Percentiles rank a stretch among this genome's conserved stretches.
These are phyloP conservation scores for Sphaceloma murrayae DNA, from an alignment of 2,329 filamentous ascomycete genomes.

Conservation along the genomic window DNA sequence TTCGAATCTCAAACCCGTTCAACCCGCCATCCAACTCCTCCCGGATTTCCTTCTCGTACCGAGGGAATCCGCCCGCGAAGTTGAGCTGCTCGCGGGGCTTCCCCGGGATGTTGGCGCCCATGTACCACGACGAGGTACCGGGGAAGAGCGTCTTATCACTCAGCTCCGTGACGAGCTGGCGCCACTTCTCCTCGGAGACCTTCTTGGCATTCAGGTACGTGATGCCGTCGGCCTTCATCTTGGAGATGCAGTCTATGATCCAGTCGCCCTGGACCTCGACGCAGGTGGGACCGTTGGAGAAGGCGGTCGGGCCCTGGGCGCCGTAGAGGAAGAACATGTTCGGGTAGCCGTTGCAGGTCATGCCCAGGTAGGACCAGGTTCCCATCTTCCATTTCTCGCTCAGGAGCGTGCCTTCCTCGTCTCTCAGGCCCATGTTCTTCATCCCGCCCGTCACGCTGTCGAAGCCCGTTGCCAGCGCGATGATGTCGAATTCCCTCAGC, in stretches of 20 bases:
- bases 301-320: constrained; percentile 39
- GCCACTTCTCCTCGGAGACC: constrained; percentile 37
- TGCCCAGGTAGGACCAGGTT: constrained; percentile 37
- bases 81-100: constrained; percentile 38
- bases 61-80: constrained; percentile 35
- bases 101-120: constrained; percentile 38
- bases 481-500: constrained; percentile 37
- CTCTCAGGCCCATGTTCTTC: constrained; percentile 31
- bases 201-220: constrained; percentile 34
- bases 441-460: constrained; percentile 40
- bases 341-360: constrained; percentile 33
- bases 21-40: constrained; percentile 28
- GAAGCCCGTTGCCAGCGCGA: constrained; percentile 40
- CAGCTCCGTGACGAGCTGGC: constrained; percentile 31
- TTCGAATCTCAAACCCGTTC: constrained; percentile 22
- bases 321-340: constrained; percentile 34
- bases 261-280: constrained; percentile 38
- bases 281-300: constrained; percentile 39
- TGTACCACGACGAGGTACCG: constrained; percentile 36
- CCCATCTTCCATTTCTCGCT: constrained; percentile 37
- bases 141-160: constrained; percentile 36
- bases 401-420: constrained; percentile 31
- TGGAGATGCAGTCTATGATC: constrained; percentile 36
- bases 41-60: constrained; percentile 34
- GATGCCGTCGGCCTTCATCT: constrained; percentile 31